Conservation (phyloP, 2,329 filamentous ascomycete genomes). For the Aspergillus eucalypticola region DNA sequence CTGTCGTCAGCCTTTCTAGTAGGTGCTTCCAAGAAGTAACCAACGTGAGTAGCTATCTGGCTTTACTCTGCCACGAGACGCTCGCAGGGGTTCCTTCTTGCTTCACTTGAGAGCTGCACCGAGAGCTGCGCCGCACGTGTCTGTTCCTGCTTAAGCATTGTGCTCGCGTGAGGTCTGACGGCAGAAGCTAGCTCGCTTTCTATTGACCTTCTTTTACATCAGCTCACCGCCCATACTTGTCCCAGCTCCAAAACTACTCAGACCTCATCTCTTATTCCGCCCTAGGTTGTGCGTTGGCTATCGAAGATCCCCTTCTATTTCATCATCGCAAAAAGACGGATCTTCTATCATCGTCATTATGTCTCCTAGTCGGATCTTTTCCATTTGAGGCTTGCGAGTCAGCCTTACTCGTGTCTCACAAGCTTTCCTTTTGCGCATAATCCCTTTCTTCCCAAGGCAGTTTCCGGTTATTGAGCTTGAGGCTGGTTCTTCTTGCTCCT, state of each 20-base stretch:
- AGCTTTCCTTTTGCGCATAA: neutral
- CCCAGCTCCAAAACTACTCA: conserved; percentile 6
- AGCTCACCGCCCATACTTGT: conserved; percentile 19
- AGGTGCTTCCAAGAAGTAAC: neutral
- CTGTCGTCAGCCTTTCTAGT: neutral
- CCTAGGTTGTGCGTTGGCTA: neutral
- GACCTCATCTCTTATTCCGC: conserved; percentile 7
- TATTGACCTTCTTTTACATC: conserved; percentile 7
- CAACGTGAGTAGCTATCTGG: neutral
- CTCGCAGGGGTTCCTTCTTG: neutral
- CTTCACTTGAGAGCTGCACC: conserved; percentile 2
- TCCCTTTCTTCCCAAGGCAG: neutral
- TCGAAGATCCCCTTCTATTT: neutral
- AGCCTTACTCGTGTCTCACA: conserved; percentile 7
- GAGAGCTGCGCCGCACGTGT: conserved; percentile 1
- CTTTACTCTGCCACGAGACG: neutral
- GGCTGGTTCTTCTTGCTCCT: neutral
- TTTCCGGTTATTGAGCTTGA: neutral
- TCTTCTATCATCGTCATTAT: conserved; percentile 13
- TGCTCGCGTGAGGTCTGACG: conserved; percentile 3
- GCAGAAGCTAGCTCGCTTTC: neutral
- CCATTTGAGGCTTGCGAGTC: conserved; percentile 14
- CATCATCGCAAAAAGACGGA: neutral
- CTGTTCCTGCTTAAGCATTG: neutral
- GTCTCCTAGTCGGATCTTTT: conserved; percentile 7